Conservation (phyloP, 1,284 basidiomycete species). For the Fistulina hepatica region DNA sequence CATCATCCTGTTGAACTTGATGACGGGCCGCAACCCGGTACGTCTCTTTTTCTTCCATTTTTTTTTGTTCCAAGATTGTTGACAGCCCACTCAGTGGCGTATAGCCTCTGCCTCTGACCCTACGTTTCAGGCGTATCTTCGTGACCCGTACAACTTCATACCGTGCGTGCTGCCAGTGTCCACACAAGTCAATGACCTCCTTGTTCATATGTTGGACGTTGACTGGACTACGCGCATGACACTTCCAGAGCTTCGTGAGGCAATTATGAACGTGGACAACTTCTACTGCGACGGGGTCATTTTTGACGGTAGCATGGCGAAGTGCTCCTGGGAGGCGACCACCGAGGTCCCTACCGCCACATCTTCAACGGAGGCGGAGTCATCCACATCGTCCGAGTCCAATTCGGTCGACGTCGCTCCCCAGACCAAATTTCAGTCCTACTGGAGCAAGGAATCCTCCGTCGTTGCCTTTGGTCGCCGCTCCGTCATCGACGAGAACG, state of each 20-base stretch:
- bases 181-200: constrained; percentile 53
- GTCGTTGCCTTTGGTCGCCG: constrained; percentile 38
- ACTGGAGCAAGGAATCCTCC: constrained; percentile 58
- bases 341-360: constrained; percentile 54
- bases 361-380: constrained; percentile 27
- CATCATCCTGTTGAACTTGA: constrained; percentile 90
- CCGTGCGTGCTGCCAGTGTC: constrained; percentile 70
- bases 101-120: constrained; percentile 76
- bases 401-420: constrained; percentile 18
- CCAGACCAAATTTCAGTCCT: constrained; percentile 27
- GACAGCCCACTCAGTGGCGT: constrained; percentile 52
- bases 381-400: constrained; percentile 21
- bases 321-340: constrained; percentile 69
- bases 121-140: constrained; percentile 67
- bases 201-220: constrained; percentile 60
- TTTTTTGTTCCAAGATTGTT: not conserved
- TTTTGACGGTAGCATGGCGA: constrained; percentile 75
- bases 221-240: constrained; percentile 63
- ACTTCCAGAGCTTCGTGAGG: constrained; percentile 58
- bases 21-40: constrained; percentile 83
- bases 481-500: constrained; percentile 18
- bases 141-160: constrained; percentile 52
- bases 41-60: not conserved
- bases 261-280: constrained; percentile 53
- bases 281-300: constrained; percentile 67